Evolutionary conservation across 495 filamentous ascomycete species (phyloP).

Genomic region (Penicillium ucsense): DNA sequence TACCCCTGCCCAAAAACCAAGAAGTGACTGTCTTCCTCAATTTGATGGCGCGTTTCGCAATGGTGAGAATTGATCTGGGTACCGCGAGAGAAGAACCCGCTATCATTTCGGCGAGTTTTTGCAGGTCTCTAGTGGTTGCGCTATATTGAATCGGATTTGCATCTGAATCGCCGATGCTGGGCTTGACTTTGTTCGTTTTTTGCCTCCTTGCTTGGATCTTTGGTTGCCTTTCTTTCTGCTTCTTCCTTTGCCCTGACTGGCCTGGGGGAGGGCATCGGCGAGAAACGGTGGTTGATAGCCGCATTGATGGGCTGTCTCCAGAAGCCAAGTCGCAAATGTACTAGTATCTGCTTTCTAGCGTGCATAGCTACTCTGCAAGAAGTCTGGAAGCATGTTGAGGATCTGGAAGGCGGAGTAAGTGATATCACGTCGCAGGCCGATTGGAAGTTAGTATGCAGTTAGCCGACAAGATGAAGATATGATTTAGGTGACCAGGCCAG

Average conservation of each 20-base stretch:
- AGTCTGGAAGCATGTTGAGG: constrained; percentile 13
- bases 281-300: constrained; percentile 17
- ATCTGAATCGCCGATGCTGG: too few relatives aligned
- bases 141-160: constrained; percentile 11
- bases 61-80: constrained; percentile 14
- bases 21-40: constrained; percentile 21
- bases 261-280: constrained; percentile 5
- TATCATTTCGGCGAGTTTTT: constrained; percentile 20
- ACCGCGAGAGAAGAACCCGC: constrained; percentile 16
- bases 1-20: constrained; percentile 20
- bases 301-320: constrained; percentile 31
- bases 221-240: constrained; percentile 7
- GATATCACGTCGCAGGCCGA: too few relatives aligned
- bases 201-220: not conserved
- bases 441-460: too few relatives aligned
- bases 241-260: constrained; percentile 12
- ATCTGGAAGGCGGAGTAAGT: too few relatives aligned
- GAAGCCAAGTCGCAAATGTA: constrained; percentile 40
- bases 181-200: too few relatives aligned
- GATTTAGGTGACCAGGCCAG: too few relatives aligned
- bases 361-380: constrained; percentile 30
- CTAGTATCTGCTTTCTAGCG: constrained; percentile 43
- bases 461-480: too few relatives aligned
- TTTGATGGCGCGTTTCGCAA: constrained; percentile 20
- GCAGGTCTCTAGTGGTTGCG: constrained; percentile 17